phyloP scores from a whole-genome alignment of 1,284 basidiomycete species.

The Polyporus tsugae region DNA sequence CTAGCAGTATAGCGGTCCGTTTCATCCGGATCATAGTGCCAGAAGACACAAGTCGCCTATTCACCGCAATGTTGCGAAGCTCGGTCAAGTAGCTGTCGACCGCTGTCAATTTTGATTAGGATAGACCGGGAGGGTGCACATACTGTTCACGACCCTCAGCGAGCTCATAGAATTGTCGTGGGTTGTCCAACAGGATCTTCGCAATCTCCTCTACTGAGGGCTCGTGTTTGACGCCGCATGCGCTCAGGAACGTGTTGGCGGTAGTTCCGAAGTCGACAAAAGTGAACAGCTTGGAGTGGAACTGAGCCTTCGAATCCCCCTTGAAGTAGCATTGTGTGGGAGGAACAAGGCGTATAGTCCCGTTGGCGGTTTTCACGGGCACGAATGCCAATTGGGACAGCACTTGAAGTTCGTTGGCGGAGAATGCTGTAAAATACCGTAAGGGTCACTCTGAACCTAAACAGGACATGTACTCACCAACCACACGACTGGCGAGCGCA shows the following conservation, averaged over 20 bases:
- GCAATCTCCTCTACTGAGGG: slow-evolving; percentile 88
- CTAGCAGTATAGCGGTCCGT: slow-evolving; percentile 76
- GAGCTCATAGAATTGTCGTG: slow-evolving; percentile 74
- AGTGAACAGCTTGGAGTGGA: slow-evolving; percentile 83
- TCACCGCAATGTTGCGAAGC: slow-evolving; percentile 86
- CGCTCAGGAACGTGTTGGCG: slow-evolving; percentile 87
- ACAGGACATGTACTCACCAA: slow-evolving; percentile 53
- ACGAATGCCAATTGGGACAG: slow-evolving; percentile 65
- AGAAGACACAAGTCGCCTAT: slow-evolving; percentile 66
- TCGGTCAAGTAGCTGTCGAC: slow-evolving; percentile 78
- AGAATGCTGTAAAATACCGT: slow-evolving; percentile 54
- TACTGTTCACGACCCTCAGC: slow-evolving; percentile 72
- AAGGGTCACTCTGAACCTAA: background rate
- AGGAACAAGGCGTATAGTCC: slow-evolving; percentile 55
- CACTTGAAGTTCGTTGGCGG: slow-evolving; percentile 51
- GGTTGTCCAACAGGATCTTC: slow-evolving; percentile 69
- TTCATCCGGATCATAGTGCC: slow-evolving; percentile 73
- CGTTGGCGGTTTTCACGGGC: slow-evolving; percentile 50
- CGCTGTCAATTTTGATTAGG: background rate
- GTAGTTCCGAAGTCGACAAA: slow-evolving; percentile 90
- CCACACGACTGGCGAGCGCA: slow-evolving; percentile 77
- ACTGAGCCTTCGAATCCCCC: slow-evolving; percentile 55
- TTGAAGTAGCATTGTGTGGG: slow-evolving; percentile 79
- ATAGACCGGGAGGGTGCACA: background rate
- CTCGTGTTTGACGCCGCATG: slow-evolving; percentile 89